Percentiles rank a stretch among this genome's conserved stretches.
These are phyloP conservation scores for Mucuna pruriens DNA, from an alignment of 306 rosid genomes.

Conservation along the genomic window DNA sequence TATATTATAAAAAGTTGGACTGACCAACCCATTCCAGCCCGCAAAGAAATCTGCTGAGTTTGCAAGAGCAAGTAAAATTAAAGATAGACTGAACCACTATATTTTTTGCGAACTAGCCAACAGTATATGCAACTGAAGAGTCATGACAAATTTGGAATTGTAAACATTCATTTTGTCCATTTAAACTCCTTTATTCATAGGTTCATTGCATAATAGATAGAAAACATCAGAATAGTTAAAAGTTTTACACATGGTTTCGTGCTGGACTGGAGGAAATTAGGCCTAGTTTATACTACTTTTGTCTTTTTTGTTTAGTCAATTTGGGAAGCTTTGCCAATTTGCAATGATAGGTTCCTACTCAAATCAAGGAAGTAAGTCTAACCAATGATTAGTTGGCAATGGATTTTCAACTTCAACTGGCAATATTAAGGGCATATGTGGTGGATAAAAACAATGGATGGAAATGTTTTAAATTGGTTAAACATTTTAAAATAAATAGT, in stretches of 20 bases:
- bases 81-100: too few species aligned
- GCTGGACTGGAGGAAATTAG: background rate
- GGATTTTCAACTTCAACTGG: background rate
- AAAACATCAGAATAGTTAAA: background rate
- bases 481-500: too few species aligned
- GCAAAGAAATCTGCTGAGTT: too few species aligned
- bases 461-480: background rate
- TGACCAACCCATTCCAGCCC: too few species aligned
- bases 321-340: background rate
- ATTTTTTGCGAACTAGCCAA: too few species aligned
- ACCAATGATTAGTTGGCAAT: background rate
- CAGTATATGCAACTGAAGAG: background rate
- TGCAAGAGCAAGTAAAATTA: too few species aligned
- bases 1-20: too few species aligned
- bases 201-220: background rate
- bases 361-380: background rate
- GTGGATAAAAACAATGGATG: background rate
- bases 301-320: background rate
- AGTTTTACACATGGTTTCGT: background rate
- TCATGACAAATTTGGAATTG: background rate
- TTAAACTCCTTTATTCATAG: background rate
- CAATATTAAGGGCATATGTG: background rate
- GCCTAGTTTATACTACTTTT: background rate
- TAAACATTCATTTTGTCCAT: background rate
- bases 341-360: background rate